A percentile compares a stretch with the other conserved stretches of the same genome.
phyloP scores from a whole-genome alignment of 306 rosid species.

The Albizia julibrissin region DNA sequence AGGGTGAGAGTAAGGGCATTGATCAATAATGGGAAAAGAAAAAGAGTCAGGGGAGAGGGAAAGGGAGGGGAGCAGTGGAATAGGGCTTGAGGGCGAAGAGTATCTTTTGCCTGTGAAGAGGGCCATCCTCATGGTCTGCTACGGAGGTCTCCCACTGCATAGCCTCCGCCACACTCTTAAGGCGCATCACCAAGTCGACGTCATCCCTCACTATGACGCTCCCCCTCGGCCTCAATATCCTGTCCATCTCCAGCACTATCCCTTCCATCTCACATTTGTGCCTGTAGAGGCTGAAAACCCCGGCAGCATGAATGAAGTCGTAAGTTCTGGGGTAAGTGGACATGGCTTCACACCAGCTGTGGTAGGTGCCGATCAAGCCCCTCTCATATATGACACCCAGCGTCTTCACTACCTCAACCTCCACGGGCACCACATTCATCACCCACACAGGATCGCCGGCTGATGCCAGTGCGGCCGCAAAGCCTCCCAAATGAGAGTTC shows the following conservation, averaged over 20 bases:
- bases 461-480: slow-evolving; percentile 83
- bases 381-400: slow-evolving; percentile 88
- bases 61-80: slow-evolving; percentile 65
- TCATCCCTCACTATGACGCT: slow-evolving; percentile 74
- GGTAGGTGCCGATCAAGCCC: slow-evolving; percentile 92
- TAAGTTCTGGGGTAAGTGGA: slow-evolving; percentile 12
- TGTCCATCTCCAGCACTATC: slow-evolving; percentile 85
- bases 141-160: slow-evolving; percentile 73
- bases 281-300: background rate
- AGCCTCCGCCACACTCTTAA: slow-evolving; percentile 56
- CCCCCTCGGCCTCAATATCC: slow-evolving; percentile 81
- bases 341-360: slow-evolving; percentile 58
- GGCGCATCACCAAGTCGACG: slow-evolving; percentile 68
- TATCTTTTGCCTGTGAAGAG: slow-evolving; percentile 63
- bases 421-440: slow-evolving; percentile 88
- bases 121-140: slow-evolving; percentile 82
- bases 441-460: slow-evolving; percentile 84
- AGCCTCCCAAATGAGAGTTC: slow-evolving; percentile 87
- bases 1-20: too few relatives aligned
- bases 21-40: background rate
- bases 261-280: slow-evolving; percentile 57
- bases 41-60: background rate
- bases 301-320: slow-evolving; percentile 4
- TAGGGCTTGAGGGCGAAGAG: slow-evolving; percentile 69
- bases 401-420: slow-evolving; percentile 69